Conservation (phyloP, 2,329 filamentous ascomycete species). For the Clonostachys byssicola region DNA sequence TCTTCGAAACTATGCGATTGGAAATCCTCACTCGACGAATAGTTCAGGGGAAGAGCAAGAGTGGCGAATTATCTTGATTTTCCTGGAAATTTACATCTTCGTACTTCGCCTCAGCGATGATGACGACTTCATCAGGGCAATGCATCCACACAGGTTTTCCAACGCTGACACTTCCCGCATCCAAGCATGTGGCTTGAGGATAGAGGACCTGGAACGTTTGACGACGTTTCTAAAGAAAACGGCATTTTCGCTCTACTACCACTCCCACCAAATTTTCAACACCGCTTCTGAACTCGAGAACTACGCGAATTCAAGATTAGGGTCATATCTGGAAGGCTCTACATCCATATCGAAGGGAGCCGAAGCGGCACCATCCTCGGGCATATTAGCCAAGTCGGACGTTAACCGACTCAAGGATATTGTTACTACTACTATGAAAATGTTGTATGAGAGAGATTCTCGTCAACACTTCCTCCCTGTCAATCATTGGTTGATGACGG, state of each 20-base stretch:
- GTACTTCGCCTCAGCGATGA: slow-evolving; percentile 91
- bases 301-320: slow-evolving; percentile 15
- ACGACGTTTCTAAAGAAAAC: slow-evolving; percentile 87
- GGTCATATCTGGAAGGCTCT: slow-evolving; percentile 17
- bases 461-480: slow-evolving; percentile 76
- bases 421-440: slow-evolving; percentile 74
- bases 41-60: slow-evolving; percentile 42
- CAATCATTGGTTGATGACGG: slow-evolving; percentile 93
- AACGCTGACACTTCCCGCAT: slow-evolving; percentile 40
- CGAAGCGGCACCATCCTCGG: not conserved
- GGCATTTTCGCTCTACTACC: slow-evolving; percentile 84
- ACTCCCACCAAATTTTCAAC: slow-evolving; percentile 58
- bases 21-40: slow-evolving; percentile 14
- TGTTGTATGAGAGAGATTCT: slow-evolving; percentile 92
- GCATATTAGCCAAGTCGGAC: slow-evolving; percentile 27
- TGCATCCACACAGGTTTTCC: slow-evolving; percentile 28
- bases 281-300: slow-evolving; percentile 11
- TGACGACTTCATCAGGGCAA: slow-evolving; percentile 80
- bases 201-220: slow-evolving; percentile 68
- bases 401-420: slow-evolving; percentile 76
- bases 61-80: slow-evolving; percentile 86
- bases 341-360: not conserved
- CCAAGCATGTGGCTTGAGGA: slow-evolving; percentile 62
- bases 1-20: slow-evolving; percentile 21
- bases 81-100: slow-evolving; percentile 92